A percentile compares a stretch with the other conserved stretches of the same genome.
These are phyloP conservation scores for Lantana camara DNA, from an alignment of 257 asterid genomes.

Conservation along the genomic window DNA sequence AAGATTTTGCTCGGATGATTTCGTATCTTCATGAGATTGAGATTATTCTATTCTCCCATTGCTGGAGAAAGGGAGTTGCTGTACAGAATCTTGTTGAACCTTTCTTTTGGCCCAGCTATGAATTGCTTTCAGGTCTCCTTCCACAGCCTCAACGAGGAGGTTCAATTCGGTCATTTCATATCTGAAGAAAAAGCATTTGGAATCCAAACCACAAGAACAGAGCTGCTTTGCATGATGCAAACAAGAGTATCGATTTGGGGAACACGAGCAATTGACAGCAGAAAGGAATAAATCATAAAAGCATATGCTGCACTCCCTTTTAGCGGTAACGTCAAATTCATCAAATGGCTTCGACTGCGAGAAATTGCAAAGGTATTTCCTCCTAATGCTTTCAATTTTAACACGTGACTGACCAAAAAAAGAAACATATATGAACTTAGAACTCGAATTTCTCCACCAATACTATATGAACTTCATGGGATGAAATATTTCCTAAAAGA, in stretches of 20 bases:
- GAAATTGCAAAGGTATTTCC: constrained; percentile 50
- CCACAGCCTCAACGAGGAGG: constrained; percentile 67
- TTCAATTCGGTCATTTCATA: constrained; percentile 46
- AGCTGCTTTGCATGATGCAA: constrained; percentile 59
- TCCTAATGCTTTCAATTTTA: constrained; percentile 46
- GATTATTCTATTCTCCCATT: background rate
- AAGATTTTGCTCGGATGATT: background rate
- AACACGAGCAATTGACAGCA: constrained; percentile 63
- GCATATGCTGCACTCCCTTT: constrained; percentile 70
- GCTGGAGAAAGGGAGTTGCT: constrained; percentile 5
- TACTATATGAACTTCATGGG: background rate
- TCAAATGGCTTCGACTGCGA: constrained; percentile 39
- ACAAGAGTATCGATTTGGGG: constrained; percentile 62
- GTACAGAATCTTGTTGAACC: constrained; percentile 26
- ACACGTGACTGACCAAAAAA: constrained; percentile 53
- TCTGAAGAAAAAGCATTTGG: constrained; percentile 48
- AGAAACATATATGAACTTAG: background rate
- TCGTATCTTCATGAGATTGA: background rate
- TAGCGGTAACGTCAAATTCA: constrained; percentile 34
- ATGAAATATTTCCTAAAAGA: background rate
- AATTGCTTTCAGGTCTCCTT: constrained; percentile 53
- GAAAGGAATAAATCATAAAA: constrained; percentile 70
- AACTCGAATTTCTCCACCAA: background rate
- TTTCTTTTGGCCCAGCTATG: constrained; percentile 45
- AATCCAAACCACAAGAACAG: constrained; percentile 63